These are phyloP conservation scores for Termitomyces sp. DNA, from an alignment of 768 basidiomycete genomes.

Conservation along the genomic window DNA sequence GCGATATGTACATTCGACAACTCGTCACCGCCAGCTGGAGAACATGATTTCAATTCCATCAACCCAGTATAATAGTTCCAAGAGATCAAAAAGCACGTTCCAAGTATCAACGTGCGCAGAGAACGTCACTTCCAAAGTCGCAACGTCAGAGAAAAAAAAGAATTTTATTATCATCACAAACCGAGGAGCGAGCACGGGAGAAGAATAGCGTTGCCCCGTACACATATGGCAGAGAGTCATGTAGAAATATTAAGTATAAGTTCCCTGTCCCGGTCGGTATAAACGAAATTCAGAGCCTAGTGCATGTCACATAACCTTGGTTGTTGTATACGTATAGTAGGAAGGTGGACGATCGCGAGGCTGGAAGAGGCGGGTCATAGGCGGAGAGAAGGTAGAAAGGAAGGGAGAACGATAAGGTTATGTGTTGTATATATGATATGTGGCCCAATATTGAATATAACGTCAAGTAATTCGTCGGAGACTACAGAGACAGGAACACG, in stretches of 20 bases:
- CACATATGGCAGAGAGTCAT: not conserved
- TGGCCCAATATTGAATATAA: slow-evolving; percentile 1
- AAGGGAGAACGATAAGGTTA: not conserved
- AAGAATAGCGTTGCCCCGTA: not conserved
- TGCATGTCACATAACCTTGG: not conserved
- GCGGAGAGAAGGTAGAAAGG: not conserved
- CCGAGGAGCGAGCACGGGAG: not conserved
- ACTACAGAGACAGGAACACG: not conserved
- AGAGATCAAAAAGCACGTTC: no score
- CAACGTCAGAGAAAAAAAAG: not conserved
- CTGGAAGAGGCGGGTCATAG: not conserved
- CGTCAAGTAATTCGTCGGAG: not conserved
- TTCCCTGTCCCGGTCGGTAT: slow-evolving; percentile 6
- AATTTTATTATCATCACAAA: not conserved
- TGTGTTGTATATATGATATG: not conserved
- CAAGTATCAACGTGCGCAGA: no score
- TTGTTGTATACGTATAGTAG: slow-evolving; percentile 1
- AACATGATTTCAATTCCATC: no score
- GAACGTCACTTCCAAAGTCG: no score
- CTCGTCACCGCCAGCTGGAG: no score
- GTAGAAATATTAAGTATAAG: not conserved
- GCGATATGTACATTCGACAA: no score
- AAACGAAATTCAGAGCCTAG: slow-evolving; percentile 2
- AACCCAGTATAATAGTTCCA: no score
- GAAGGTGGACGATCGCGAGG: not conserved